Evolutionary conservation across 1,284 basidiomycete genomes (phyloP).

Genomic region (Cutaneotrichosporon dermatis): DNA sequence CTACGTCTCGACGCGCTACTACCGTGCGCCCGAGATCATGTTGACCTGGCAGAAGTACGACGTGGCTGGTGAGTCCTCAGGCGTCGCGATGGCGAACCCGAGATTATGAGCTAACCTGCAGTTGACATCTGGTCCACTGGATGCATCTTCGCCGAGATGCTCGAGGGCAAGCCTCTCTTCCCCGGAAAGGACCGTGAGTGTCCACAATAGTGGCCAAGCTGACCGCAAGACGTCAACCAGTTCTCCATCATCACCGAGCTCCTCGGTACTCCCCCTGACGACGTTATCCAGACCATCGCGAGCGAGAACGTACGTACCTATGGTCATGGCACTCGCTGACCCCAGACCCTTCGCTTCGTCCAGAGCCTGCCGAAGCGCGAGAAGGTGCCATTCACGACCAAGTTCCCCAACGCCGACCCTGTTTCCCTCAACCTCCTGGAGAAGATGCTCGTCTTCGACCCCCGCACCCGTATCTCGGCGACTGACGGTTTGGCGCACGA

Average conservation of each 20-base stretch:
- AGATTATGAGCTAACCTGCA: conserved; percentile 14
- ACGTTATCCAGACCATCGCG: conserved; percentile 98
- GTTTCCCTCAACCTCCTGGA: conserved; percentile 92
- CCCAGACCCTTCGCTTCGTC: conserved; percentile 96
- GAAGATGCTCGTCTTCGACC: conserved; percentile 99
- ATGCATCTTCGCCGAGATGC: conserved; percentile 99
- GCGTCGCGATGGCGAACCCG: no score
- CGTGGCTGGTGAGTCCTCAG: conserved; percentile 61
- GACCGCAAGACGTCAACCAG: conserved; percentile 86
- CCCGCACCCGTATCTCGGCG: conserved; percentile 91
- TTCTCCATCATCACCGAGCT: conserved; percentile 99
- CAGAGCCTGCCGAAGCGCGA: conserved; percentile 95
- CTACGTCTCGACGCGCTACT: conserved; percentile 98
- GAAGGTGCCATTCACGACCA: conserved; percentile 89
- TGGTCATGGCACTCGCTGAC: neutral
- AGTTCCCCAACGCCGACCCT: conserved; percentile 84
- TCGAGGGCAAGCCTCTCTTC: conserved; percentile 97
- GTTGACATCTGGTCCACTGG: conserved; percentile 99
- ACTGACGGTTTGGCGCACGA: conserved; percentile 85
- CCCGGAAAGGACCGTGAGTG: conserved; percentile 87
- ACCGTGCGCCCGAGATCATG: conserved; percentile 99
- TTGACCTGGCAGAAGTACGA: conserved; percentile 99
- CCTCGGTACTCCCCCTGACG: conserved; percentile 94
- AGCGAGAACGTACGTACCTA: conserved; percentile 78
- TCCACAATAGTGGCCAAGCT: neutral